Evolutionary conservation across 2,329 filamentous ascomycete species (phyloP).

Genomic region (Pezicula rhizophila): DNA sequence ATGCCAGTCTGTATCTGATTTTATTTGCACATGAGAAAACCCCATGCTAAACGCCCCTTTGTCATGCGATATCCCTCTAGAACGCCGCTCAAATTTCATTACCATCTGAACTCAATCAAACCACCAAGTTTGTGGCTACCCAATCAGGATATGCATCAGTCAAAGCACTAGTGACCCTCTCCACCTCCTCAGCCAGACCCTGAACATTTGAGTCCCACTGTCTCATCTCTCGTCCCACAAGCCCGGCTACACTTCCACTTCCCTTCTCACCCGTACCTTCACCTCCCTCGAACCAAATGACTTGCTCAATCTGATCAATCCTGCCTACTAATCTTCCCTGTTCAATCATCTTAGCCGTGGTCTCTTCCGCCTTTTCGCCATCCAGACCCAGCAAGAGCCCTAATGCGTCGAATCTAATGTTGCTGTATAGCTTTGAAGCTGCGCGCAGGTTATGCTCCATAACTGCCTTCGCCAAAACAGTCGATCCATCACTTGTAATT

Average conservation of each 20-base stretch:
- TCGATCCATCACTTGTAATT: slow-evolving; percentile 81
- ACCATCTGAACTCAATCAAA: slow-evolving; percentile 18
- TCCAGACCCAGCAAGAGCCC: slow-evolving; percentile 73
- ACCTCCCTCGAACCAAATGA: slow-evolving; percentile 79
- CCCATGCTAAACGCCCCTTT: slow-evolving; percentile 12
- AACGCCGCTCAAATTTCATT: slow-evolving; percentile 17
- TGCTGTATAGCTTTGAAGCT: slow-evolving; percentile 72
- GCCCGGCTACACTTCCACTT: slow-evolving; percentile 57
- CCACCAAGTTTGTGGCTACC: slow-evolving; percentile 47
- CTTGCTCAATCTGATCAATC: slow-evolving; percentile 87
- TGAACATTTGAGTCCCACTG: slow-evolving; percentile 89
- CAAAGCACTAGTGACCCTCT: slow-evolving; percentile 75
- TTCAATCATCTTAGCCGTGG: slow-evolving; percentile 92
- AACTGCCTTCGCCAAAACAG: slow-evolving; percentile 86
- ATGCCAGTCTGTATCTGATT: slow-evolving; percentile 1
- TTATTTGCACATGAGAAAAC: slow-evolving; percentile 14
- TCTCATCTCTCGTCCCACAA: slow-evolving; percentile 65
- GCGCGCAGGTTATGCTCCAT: slow-evolving; percentile 93
- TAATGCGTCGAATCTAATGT: slow-evolving; percentile 70
- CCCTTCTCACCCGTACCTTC: slow-evolving; percentile 65
- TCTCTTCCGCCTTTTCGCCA: slow-evolving; percentile 78
- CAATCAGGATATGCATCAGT: slow-evolving; percentile 73
- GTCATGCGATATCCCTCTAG: slow-evolving; percentile 12
- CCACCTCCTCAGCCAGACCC: slow-evolving; percentile 80
- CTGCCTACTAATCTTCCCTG: slow-evolving; percentile 80